Percentiles rank a stretch among this genome's conserved stretches.
These are phyloP conservation scores for Pleurotus salmoneostramineus DNA, from an alignment of 768 basidiomycete species.

Conservation along the genomic window DNA sequence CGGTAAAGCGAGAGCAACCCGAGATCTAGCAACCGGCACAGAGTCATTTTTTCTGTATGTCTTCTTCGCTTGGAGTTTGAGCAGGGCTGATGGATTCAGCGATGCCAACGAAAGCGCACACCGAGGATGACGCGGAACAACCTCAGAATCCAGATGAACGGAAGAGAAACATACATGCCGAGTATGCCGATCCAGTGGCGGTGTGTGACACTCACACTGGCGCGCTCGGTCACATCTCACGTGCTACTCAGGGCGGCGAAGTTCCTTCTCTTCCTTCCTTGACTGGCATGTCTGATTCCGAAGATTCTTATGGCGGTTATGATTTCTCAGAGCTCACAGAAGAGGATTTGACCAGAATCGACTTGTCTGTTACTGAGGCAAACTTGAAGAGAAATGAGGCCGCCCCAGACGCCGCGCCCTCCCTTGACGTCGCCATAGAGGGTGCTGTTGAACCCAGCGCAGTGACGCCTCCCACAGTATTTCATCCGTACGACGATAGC, in stretches of 20 bases:
- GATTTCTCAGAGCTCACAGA: slow-evolving; percentile 53
- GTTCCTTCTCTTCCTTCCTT: background rate
- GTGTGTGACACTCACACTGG: too few relatives aligned
- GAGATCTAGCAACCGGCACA: too few relatives aligned
- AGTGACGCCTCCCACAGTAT: background rate
- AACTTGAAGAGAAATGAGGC: background rate
- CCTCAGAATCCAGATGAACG: background rate
- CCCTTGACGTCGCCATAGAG: slow-evolving; percentile 32
- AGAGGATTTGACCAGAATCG: slow-evolving; percentile 50
- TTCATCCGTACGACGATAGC: slow-evolving; percentile 11
- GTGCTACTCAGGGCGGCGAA: background rate
- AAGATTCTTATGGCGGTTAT: slow-evolving; percentile 44
- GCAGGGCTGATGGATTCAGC: background rate
- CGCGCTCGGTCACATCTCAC: background rate
- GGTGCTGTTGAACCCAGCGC: background rate
- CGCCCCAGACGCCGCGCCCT: slow-evolving; percentile 21
- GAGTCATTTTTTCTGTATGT: too few relatives aligned
- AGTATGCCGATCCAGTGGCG: too few relatives aligned
- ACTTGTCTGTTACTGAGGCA: slow-evolving; percentile 28
- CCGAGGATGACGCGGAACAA: background rate
- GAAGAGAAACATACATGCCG: too few relatives aligned
- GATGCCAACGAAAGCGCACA: background rate
- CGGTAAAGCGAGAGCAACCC: too few relatives aligned
- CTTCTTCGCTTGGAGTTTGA: background rate
- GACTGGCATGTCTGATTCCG: slow-evolving; percentile 21